Evolutionary conservation across 495 filamentous ascomycete genomes (phyloP).

Genomic region (Chaetomium cochliodes): DNA sequence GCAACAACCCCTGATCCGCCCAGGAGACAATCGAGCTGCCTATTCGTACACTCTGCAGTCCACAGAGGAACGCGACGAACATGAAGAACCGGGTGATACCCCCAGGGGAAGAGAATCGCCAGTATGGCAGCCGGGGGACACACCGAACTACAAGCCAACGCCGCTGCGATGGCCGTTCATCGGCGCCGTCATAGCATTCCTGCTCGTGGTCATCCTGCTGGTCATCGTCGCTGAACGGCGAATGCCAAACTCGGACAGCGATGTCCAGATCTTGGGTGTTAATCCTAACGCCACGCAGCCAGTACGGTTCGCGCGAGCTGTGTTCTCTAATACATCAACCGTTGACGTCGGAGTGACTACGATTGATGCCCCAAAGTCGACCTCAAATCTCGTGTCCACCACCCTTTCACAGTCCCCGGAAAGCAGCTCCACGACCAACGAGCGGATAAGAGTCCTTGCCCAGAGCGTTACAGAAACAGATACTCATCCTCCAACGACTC

Average conservation of each 20-base stretch:
- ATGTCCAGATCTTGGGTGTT: constrained; percentile 25
- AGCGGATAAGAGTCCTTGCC: not conserved
- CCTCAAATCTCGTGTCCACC: not conserved
- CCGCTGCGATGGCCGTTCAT: constrained; percentile 39
- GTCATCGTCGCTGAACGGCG: constrained; percentile 31
- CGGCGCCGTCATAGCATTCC: constrained; percentile 24
- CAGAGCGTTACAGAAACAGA: not conserved
- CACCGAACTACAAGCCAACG: constrained; percentile 37
- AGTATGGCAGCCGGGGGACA: constrained; percentile 10
- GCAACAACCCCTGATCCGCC: constrained; percentile 26
- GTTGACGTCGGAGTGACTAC: not conserved
- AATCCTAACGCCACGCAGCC: constrained; percentile 21
- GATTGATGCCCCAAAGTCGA: no score
- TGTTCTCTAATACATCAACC: constrained; percentile 8
- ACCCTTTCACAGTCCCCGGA: not conserved
- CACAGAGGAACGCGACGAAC: constrained; percentile 31
- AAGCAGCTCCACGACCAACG: constrained; percentile 1
- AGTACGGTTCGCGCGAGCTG: constrained; percentile 8
- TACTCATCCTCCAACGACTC: not conserved
- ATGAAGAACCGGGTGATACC: constrained; percentile 18
- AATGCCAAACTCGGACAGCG: constrained; percentile 37
- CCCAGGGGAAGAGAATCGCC: constrained; percentile 5
- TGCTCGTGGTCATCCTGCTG: constrained; percentile 33
- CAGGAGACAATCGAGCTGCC: constrained; percentile 16
- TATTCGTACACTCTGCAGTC: constrained; percentile 34